Evolutionary conservation across 257 asterid species (phyloP), one percentile per base, ranked within the genome.

Genomic region (Hygrophila difformis): DNA sequence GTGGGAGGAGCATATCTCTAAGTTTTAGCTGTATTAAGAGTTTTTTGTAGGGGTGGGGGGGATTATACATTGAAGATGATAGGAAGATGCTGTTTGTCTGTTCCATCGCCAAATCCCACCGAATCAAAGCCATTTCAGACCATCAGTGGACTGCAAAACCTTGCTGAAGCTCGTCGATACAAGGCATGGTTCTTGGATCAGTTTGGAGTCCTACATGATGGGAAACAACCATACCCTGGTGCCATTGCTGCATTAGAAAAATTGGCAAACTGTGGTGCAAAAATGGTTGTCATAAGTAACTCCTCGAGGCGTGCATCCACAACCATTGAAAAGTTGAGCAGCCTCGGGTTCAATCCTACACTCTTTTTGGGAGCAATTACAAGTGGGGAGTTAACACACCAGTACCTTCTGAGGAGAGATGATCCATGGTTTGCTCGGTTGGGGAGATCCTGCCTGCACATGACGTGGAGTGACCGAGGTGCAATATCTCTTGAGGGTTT

Each of bases 161-260:
- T 79, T 9, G 81, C 87, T 20, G 86, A 86, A 78, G 50, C 79
- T 61, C 76, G 79, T 51, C 69, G 62, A 47, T 76, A 79, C 65
- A 82, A 76, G 92, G 94, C 93, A 40, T 89, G 98, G 98, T 78
- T 89, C 53, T 69, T 89, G 78, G 98, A 89, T 69, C 96, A 89
- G 60, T 89, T 85, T 61, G 98, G 96, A 17, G 94, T 85, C 56
- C 77, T 89, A 47, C 98, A 85, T 31, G 96, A 89, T 39, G 96
- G 98, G 67, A 89, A 85, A 67, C 79, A 72, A 51, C 96, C 94
- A 19, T 89, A 89, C 53, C 93, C 96, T 5, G 93, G 93, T 55
- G 98, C 93, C 74, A 76, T 89, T 64, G 71, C 73, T 26, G 69
- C 97, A 69, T 78, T 89, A 62, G 91, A 85, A 56, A 89, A 82